Base-by-base conservation (phyloP, 2,329 filamentous ascomycete species). In the Nannizziopsis arthrosporioides region DNA sequence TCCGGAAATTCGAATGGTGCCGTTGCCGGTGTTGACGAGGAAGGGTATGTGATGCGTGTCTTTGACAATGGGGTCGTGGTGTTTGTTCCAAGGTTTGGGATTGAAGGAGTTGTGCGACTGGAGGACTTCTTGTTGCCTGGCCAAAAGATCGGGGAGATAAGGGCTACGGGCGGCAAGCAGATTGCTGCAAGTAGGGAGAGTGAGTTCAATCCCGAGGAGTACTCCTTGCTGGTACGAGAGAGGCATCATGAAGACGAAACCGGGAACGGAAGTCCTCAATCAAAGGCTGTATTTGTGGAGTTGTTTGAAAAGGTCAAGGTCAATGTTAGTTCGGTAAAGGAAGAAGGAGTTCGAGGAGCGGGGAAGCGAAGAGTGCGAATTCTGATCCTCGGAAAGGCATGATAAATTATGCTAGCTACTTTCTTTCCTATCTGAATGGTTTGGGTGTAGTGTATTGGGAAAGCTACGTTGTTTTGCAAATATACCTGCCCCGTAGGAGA, bases 11-110 rank as follows among this genome's bases (percentile, higher is more conserved):
- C 37, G 19, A 36, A 8, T 15, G 45, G 45, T 17, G 42, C 51
- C 15, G 46, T 43, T 10, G 46, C 53, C 5, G 68, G 66, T 2
- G 69, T 81, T 6, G 82, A 89, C 58, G 89, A 95, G 65, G 89
- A 95, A 50, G 92, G 86, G 2, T 96, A 94, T 64, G 81, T 98
- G 40, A 94, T 98, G 85, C 85, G 86, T 62, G 84, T 98, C 46
- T 98, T 98, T 68, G 88, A 85, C 63, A 98, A 98, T 68, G 92
- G 92, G 5, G 90, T 95, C 58, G 92, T 96, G 14, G 89, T 96
- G 9, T 89, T 96, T 53, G 90, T 98, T 43, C 92, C 92, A 5
- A 75, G 87, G 12, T 98, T 98, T 65, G 92, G 92, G 36, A 93
- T 98, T 59, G 92, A 98, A 71, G 84, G 87, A 36, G 70, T 95